Evolutionary conservation across 495 filamentous ascomycete species (phyloP), one percentile per base, ranked within the genome.

Genomic region (Aspergillus diversus): DNA sequence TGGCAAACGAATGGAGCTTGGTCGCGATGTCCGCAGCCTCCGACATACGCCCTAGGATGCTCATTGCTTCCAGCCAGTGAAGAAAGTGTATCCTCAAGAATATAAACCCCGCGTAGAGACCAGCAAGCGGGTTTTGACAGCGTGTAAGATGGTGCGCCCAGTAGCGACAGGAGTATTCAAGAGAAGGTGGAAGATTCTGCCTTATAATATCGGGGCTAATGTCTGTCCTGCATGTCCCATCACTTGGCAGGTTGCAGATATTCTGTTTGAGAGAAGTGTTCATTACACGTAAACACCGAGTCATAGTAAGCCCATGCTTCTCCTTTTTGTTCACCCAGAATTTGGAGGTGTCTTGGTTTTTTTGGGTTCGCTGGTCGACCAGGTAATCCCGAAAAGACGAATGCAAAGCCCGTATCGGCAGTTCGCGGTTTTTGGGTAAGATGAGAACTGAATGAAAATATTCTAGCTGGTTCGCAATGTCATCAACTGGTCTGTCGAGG

Each of bases 101-200:
- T 32, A 77, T 33, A n/a, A 2, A 49, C 68, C 63, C 21, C 21
- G 21, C 21, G 21, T 27, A 27, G 2, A 27, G 21, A 27, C 21
- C 21, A 27, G 21, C 21, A 27, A 1, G 21, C 2, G 21, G 21
- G 21, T 27, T 27, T 27, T 27, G 21, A 48, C 71, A 74, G 55
- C 76, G 59, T 63, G 76, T 47, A 42, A 81, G 34, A 69, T 86
- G 79, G 59, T 76, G 39, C 57, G 77, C 69, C 83, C 78, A 86
- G 63, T 81, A 80, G 7, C 63, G 68, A 66, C 77, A 84, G 42
- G 76, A 66, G 62, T 84, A 80, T 67, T 70, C 61, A 42, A 77
- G 52, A 58, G 73, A 68, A 21, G 66, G 5, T 33, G 73, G 60
- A 7, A 83, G 50, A 42, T 61, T 60, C 0, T 71, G 37, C 11